Base-by-base conservation (phyloP, 2,329 filamentous ascomycete species). In the Colletotrichum sublineola region DNA sequence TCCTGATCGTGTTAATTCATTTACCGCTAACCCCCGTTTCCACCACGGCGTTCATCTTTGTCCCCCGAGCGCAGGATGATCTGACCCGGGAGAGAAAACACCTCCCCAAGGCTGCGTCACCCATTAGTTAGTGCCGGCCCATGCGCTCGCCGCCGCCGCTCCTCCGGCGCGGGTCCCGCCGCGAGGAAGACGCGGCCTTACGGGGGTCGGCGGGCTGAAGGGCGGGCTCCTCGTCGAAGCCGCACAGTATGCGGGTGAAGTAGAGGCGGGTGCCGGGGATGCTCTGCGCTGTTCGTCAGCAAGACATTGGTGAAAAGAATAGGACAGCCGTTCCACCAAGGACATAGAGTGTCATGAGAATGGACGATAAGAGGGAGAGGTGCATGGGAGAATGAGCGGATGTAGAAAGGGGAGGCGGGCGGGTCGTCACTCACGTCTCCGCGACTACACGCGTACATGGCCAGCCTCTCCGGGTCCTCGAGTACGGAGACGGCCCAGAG, bases 211-310 rank as follows among this genome's bases (percentile, higher is more conserved):
- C 24, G 58, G 75, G 71, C 52, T 75, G 71, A 55, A 70, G 73
- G 31, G 63, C 68, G 44, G 73, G 24, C 20, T 74, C 73, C 18
- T 74, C 79, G 14, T 86, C 84, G 74, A 86, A 84, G 48, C 88
- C 88, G 77, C 87, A 89, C 55, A 90, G 82, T 77, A 89, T 84
- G 73, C 84, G 84, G 63, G 83, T 88, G 77, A 89, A 91, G 73
- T 86, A 84, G n/a, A 87, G 82, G 9, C 89, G 84, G 18, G 88
- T 89, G 24, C 84, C 84, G 0, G 89, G 83, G 33, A 90, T 83
- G 77, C 85, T 90, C 89, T 91, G 73, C 38, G 36, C 8, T 15
- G 33, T 15, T 8, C 20, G 55, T 57, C 33, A 57, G 55, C 33
- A 40, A 57, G 11, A n/a, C n/a, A 5, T n/a, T 11, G 6, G 15